Evolutionary conservation across 2,329 filamentous ascomycete species (phyloP).

Genomic region (Alternaria triticimaculans): DNA sequence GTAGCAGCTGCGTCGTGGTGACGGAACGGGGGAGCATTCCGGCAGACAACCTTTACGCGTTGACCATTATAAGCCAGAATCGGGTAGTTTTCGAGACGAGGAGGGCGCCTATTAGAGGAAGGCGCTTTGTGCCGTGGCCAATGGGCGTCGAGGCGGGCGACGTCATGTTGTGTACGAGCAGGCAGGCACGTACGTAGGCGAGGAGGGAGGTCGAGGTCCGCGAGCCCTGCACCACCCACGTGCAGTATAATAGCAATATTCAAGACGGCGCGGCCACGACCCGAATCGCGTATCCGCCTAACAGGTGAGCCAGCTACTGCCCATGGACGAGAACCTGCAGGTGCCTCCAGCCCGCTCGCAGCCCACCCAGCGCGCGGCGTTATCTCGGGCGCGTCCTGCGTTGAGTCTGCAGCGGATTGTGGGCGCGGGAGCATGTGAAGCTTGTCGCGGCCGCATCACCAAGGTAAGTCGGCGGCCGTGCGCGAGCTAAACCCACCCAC

Average conservation of each 20-base stretch:
- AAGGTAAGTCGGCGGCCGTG: neutral
- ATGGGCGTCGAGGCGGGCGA: neutral
- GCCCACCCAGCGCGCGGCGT: neutral
- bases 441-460: constrained; percentile 9
- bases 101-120: neutral
- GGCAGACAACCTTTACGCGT: neutral
- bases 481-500: neutral
- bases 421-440: constrained; percentile 2
- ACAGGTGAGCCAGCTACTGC: neutral
- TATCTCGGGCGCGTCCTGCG: neutral
- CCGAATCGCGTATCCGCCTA: neutral
- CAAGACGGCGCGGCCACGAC: neutral
- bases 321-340: neutral
- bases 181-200: neutral
- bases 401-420: neutral
- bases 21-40: neutral
- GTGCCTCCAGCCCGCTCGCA: neutral
- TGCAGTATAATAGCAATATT: neutral
- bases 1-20: neutral
- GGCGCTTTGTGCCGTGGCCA: neutral
- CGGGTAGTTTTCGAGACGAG: neutral
- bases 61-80: neutral
- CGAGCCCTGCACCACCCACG: neutral
- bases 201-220: neutral
- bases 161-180: constrained; percentile 2